phyloP scores from a whole-genome alignment of 768 basidiomycete species.

The Amanita pallidorosea region DNA sequence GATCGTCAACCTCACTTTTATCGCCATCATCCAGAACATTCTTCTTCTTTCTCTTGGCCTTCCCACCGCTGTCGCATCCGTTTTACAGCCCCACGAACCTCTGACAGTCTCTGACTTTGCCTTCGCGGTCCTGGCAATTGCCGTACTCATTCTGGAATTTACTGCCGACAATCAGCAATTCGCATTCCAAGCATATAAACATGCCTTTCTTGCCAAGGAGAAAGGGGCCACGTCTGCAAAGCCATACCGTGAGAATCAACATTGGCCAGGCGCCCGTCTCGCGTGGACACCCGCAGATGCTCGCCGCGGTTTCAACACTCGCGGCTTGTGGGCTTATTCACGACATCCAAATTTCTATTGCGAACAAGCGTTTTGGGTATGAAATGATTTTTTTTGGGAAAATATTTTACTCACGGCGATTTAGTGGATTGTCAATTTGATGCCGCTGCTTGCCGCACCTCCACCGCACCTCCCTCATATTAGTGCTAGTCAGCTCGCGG shows the following conservation, averaged over 20 bases:
- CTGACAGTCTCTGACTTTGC: constrained; percentile 51
- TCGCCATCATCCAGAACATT: constrained; percentile 71
- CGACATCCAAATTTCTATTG: constrained; percentile 91
- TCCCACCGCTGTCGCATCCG: constrained; percentile 46
- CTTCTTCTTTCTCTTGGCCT: constrained; percentile 65
- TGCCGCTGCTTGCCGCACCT: constrained; percentile 44
- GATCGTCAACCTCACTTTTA: constrained; percentile 47
- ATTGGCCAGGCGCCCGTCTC: constrained; percentile 62
- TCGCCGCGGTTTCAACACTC: constrained; percentile 74
- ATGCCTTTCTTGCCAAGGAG: constrained; percentile 25
- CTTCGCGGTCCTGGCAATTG: constrained; percentile 48
- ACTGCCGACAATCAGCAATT: constrained; percentile 89
- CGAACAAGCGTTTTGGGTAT: constrained; percentile 82
- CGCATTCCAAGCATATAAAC: constrained; percentile 75
- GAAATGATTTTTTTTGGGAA: constrained; percentile 14
- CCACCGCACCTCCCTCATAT: constrained; percentile 16
- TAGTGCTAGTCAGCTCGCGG: constrained; percentile 7
- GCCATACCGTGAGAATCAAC: constrained; percentile 30
- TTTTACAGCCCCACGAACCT: constrained; percentile 38
- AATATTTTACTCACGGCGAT: neutral
- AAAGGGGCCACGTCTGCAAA: constrained; percentile 20
- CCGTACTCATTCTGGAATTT: constrained; percentile 61
- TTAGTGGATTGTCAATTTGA: constrained; percentile 58
- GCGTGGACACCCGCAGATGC: constrained; percentile 57
- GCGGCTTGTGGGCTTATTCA: constrained; percentile 78